Evolutionary conservation across 2,329 filamentous ascomycete species (phyloP).

Genomic region (Aureobasidium sp.): DNA sequence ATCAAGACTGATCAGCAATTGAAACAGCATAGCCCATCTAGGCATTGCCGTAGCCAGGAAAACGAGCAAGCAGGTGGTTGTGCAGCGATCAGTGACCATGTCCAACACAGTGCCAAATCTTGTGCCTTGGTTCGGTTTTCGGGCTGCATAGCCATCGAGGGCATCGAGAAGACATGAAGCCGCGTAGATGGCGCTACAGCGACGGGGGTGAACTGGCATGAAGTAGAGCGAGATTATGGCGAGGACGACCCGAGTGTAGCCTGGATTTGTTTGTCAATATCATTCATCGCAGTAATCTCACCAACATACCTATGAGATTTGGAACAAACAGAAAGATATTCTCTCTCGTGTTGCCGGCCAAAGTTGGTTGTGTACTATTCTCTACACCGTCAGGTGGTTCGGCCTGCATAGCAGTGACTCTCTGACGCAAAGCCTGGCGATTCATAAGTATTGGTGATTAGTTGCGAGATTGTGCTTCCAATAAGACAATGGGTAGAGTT

Average conservation of each 20-base stretch:
- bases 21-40: conserved; percentile 86
- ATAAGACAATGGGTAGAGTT: too few relatives aligned
- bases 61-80: conserved; percentile 85
- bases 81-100: conserved; percentile 98
- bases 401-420: not conserved
- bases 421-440: not conserved
- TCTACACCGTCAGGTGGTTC: not conserved
- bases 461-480: too few relatives aligned
- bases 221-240: conserved; percentile 92
- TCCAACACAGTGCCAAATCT: conserved; percentile 93
- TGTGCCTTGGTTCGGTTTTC: conserved; percentile 78
- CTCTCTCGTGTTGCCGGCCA: conserved; percentile 30
- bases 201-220: conserved; percentile 94
- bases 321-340: conserved; percentile 47
- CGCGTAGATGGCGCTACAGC: conserved; percentile 83
- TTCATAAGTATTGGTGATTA: not conserved
- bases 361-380: not conserved
- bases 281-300: not conserved
- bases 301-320: conserved; percentile 39
- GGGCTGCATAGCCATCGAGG: conserved; percentile 83
- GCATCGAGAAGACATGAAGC: conserved; percentile 92
- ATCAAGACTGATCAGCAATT: conserved; percentile 83
- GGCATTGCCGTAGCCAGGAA: conserved; percentile 92
- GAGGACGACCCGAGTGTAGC: conserved; percentile 42
- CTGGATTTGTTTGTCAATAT: conserved; percentile 20